Base-by-base conservation (phyloP, 305 asterid species). In the Euphrasia arctica region DNA sequence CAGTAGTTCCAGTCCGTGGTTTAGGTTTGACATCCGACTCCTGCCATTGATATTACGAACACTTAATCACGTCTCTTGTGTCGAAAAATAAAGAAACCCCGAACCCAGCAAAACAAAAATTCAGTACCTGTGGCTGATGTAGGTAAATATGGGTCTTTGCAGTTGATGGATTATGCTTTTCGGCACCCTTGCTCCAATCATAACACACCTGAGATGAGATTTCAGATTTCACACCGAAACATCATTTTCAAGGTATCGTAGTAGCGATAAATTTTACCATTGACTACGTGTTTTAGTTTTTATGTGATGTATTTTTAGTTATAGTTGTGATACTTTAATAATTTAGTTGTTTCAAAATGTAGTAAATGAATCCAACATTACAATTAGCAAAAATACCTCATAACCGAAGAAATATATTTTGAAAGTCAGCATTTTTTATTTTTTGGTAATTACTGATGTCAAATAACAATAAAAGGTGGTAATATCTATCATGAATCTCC, bases 171-270 rank as follows among this genome's bases (percentile, higher is more conserved):
- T 90, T 90, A 63, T 90, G 97, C 70, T 92, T 92, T 77, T 90
- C 97, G 58, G 99, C 99, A 61, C 99, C 97, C 86, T 93, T 93
- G 85, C 96, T 78, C 99, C 99, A 93, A 78, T 90, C 99, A 64
- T 88, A 84, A 66, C 99, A 93, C 39, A 87, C 96, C 96, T 89
- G 73, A 58, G 15, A 56, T 52, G 5, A 56, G 43, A 47, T n/a
- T 22, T 62, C 22, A 9, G 43, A 47, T n/a, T 22, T 62, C 22
- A 9, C 41, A 42, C 58, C 2, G 8, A 15, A 28, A 50, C 58
- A 57, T 48, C 8, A 8, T 39, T 39, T 39, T 39, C 45, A 39
- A 11, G 12, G 12, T 39, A 39, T 25, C 27, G 27, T 8, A 39
- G 11, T 39, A 9, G 45, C 45, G 2, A 39, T 39, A 39, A 39